A percentile compares a stretch with the other conserved stretches of the same genome.
phyloP scores from a whole-genome alignment of 1,284 basidiomycete genomes.

The Papiliotrema nemorosa region DNA sequence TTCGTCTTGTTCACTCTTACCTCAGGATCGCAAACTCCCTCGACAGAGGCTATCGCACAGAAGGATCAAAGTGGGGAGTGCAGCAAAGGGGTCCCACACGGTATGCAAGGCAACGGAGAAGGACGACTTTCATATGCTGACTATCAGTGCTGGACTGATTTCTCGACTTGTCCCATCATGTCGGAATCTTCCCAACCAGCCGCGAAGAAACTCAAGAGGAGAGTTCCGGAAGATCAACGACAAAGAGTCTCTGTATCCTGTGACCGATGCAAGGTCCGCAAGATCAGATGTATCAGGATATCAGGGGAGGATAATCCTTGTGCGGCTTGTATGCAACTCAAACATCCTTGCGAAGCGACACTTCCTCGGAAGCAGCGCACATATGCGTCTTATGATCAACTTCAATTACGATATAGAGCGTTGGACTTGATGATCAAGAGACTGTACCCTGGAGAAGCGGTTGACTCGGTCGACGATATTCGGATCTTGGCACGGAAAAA shows the following conservation, averaged over 20 bases:
- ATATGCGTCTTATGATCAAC: conserved; percentile 1
- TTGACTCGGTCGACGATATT: conserved; percentile 8
- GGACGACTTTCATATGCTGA: too few species aligned
- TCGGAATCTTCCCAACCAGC: too few species aligned
- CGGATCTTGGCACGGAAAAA: conserved; percentile 2
- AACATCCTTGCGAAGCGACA: conserved; percentile 8
- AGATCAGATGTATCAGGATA: conserved; percentile 14
- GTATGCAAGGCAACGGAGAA: too few species aligned
- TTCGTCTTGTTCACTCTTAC: too few species aligned
- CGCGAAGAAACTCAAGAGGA: too few species aligned
- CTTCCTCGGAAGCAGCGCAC: conserved; percentile 15
- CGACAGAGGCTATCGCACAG: too few species aligned
- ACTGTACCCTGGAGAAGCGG: conserved; percentile 12
- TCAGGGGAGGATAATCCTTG: conserved; percentile 5
- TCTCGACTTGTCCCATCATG: too few species aligned
- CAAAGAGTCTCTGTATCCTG: conserved; percentile 14
- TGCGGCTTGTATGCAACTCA: conserved; percentile 12
- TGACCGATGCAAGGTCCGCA: conserved; percentile 18
- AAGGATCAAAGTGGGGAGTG: too few species aligned
- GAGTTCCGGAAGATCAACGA: conserved; percentile 9
- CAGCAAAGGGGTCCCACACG: too few species aligned
- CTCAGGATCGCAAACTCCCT: too few species aligned
- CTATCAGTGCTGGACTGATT: too few species aligned
- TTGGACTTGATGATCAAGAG: conserved; percentile 12
- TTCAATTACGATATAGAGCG: conserved; percentile 5